Base-by-base conservation (phyloP, 768 basidiomycete genomes). In the Chalciporus sphaerocephalus region DNA sequence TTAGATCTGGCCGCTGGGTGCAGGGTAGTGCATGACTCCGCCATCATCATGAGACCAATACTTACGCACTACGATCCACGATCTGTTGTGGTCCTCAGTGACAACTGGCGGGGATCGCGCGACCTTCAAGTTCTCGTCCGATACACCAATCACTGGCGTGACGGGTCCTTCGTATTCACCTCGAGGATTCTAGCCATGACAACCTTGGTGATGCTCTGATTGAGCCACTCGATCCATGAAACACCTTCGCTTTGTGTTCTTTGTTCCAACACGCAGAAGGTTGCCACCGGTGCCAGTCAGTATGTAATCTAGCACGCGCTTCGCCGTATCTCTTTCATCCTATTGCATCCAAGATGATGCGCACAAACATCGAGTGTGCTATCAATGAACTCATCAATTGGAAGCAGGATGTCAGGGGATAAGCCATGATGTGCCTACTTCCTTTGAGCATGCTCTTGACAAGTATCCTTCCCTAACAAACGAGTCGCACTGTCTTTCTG, bases 381-480 rank as follows among this genome's bases (percentile, higher is more conserved):
- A 38, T 53, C 42, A 42, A 44, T 17, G 17, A 38, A 2, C 44
- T 56, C 16, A 27, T 56, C 32, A 15, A 33, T 32, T 48, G 40
- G 5, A 27, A 18, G 56, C 48, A 38, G 56, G 56, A 8, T 54
- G 45, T 32, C 12, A 44, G 9, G 21, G 38, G n/a, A 20, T 46
- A 25, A 33, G 21, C 24, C 12, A 28, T 32, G 56, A 58, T 1
- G 52, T 46, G 8, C 36, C 50, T 43, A 12, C n/a, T 38, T 34
- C 43, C 12, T 53, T 56, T 12, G 52, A 57, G 27, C 46, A 46
- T n/a, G 51, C 55, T 7, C 17, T 47, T 37, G 49, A 54, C 20
- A 54, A 58, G 49, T 52, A 45, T 44, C 52, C 44, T 2, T 38
- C 13, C 21, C 41, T 36, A 16, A 33, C 40, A 2, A 23, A 33